Conservation (phyloP, 768 basidiomycete genomes). For the Termitomyces sp. region DNA sequence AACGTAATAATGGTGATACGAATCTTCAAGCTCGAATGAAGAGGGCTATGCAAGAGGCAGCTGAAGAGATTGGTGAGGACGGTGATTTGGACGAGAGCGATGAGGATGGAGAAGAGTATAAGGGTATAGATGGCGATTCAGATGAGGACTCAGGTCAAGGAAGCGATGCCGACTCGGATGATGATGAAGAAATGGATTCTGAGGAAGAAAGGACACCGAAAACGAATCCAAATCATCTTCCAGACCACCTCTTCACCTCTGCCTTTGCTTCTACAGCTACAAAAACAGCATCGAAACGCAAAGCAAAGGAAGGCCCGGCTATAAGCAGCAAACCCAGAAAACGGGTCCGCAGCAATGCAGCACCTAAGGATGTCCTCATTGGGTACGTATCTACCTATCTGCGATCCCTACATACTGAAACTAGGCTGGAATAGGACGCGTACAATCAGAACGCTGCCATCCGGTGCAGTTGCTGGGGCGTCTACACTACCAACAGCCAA, state of each 20-base stretch:
- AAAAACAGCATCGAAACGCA: slow-evolving; percentile 17
- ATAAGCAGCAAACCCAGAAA: slow-evolving; percentile 23
- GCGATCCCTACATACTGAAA: background rate
- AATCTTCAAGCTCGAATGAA: slow-evolving; percentile 11
- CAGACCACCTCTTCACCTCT: slow-evolving; percentile 57
- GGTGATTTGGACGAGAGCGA: slow-evolving; percentile 15
- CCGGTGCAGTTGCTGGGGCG: slow-evolving; percentile 24
- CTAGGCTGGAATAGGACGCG: slow-evolving; percentile 35
- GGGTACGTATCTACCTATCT: slow-evolving; percentile 36
- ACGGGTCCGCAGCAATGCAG: slow-evolving; percentile 18
- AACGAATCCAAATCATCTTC: slow-evolving; percentile 44
- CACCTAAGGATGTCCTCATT: slow-evolving; percentile 45
- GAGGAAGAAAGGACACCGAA: slow-evolving; percentile 15
- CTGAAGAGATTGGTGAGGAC: slow-evolving; percentile 19
- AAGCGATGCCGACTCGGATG: slow-evolving; percentile 14
- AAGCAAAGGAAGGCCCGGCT: slow-evolving; percentile 15
- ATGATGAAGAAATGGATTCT: slow-evolving; percentile 18
- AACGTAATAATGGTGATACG: slow-evolving; percentile 1
- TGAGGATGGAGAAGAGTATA: slow-evolving; percentile 15
- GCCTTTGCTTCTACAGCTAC: slow-evolving; percentile 37
- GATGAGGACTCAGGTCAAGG: slow-evolving; percentile 10
- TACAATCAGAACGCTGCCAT: slow-evolving; percentile 41
- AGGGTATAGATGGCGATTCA: slow-evolving; percentile 16
- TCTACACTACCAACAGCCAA: slow-evolving; percentile 44
- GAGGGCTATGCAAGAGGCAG: slow-evolving; percentile 16